Conservation (phyloP, 1,284 basidiomycete species). For the Austropuccinia psidii region DNA sequence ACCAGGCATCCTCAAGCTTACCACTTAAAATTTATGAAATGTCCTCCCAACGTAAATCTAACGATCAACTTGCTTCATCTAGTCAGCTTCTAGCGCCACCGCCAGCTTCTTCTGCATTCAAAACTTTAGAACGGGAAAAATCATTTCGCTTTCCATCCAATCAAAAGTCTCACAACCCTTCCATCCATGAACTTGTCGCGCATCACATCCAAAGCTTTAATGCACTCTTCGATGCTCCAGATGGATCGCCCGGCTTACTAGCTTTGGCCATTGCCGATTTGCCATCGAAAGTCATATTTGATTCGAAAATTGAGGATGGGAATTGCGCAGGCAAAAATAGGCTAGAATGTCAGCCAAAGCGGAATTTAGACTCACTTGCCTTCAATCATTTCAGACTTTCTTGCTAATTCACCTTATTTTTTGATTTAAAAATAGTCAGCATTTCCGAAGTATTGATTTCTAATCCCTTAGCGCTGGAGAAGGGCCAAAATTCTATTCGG, state of each 20-base stretch:
- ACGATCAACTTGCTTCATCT: slow-evolving; percentile 37
- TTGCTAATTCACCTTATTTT: background rate
- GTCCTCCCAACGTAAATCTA: too few relatives aligned
- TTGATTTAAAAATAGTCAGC: slow-evolving; percentile 59
- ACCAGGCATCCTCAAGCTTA: too few relatives aligned
- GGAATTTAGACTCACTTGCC: background rate
- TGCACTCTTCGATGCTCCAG: slow-evolving; percentile 69
- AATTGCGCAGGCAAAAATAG: slow-evolving; percentile 46
- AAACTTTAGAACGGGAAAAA: slow-evolving; percentile 74
- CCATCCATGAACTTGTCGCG: slow-evolving; percentile 83
- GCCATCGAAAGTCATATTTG: slow-evolving; percentile 82
- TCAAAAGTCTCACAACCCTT: slow-evolving; percentile 63
- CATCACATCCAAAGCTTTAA: slow-evolving; percentile 98
- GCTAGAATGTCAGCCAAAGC: slow-evolving; percentile 45
- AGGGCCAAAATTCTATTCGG: slow-evolving; percentile 66
- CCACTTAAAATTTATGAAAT: too few relatives aligned
- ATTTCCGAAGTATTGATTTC: slow-evolving; percentile 79
- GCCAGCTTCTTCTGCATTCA: slow-evolving; percentile 53
- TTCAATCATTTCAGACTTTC: background rate
- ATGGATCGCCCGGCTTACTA: slow-evolving; percentile 70
- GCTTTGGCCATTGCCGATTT: slow-evolving; percentile 75
- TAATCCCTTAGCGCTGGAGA: slow-evolving; percentile 79
- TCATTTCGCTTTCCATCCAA: slow-evolving; percentile 70
- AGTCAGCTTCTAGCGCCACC: background rate
- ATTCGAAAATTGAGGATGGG: slow-evolving; percentile 55